These are phyloP conservation scores for Asterophora lycoperdoides DNA, from an alignment of 768 basidiomycete genomes.

Conservation along the genomic window DNA sequence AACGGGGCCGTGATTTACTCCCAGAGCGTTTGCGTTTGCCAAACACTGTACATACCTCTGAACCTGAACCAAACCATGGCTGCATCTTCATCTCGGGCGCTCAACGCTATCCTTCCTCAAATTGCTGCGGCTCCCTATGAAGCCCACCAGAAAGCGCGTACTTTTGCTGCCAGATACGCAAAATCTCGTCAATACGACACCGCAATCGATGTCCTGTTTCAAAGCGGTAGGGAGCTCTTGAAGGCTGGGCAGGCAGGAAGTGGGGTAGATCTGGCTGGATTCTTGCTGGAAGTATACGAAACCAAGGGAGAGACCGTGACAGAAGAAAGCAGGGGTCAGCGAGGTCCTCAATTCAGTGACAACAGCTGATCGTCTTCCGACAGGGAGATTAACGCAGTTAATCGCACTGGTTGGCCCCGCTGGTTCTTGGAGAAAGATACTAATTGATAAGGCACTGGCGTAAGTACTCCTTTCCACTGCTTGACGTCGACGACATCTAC, in stretches of 20 bases:
- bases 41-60: conserved; percentile 8
- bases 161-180: conserved; percentile 84
- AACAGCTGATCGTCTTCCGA: conserved; percentile 18
- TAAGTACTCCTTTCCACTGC: conserved; percentile 35
- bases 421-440: conserved; percentile 87
- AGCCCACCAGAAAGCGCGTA: conserved; percentile 95
- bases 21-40: conserved; percentile 1
- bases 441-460: conserved; percentile 83
- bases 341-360: background rate
- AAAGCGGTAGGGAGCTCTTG: conserved; percentile 80
- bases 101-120: conserved; percentile 72
- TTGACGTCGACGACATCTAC: background rate
- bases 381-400: conserved; percentile 86
- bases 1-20: background rate
- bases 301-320: conserved; percentile 63
- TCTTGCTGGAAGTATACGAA: conserved; percentile 83
- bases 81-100: conserved; percentile 55
- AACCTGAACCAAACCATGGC: conserved; percentile 13
- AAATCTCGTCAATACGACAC: conserved; percentile 79
- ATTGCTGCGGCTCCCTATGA: conserved; percentile 79
- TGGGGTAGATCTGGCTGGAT: conserved; percentile 79
- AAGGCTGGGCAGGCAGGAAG: conserved; percentile 87
- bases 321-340: conserved; percentile 80
- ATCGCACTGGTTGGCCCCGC: conserved; percentile 78
- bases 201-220: conserved; percentile 91